Base-by-base conservation (phyloP, 2,329 filamentous ascomycete species). In the Plenodomus lindquistii region DNA sequence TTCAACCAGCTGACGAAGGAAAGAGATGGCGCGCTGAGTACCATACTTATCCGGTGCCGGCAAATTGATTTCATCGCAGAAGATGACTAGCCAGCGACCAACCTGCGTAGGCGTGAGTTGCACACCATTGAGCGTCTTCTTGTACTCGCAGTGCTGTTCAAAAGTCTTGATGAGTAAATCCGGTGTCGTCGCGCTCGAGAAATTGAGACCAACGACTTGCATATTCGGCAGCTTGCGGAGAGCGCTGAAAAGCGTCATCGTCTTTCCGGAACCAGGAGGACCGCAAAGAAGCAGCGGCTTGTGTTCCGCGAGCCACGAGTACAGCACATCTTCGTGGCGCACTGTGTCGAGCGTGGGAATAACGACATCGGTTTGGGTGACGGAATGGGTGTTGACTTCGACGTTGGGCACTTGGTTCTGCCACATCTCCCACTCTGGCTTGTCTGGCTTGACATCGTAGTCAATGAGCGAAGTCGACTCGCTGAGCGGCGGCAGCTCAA, bases 1-100 rank as follows among this genome's bases (percentile, higher is more conserved):
- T 73, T 99, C 94, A 40, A 99, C 92, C 54, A 99, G 85, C 72
- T 99, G 94, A 62, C 95, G 86, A 59, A 99, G 75, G 82, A 99
- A 99, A 5, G 94, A 95, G 57, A 99, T 99, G 27, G 94, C 94
- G 54, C 94, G 86, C 73, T 99, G 94, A 1, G 95, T 99, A 46
- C 92, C 93, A 71, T 99, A 99, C 65, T 91, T 93, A 76, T 99
- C 94, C 3, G 94, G 94, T 4, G 94, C 93, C 6, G 94, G 94
- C 79, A 99, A 81, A 74, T 99, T 99, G 77, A 99, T 99, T 73
- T 99, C 94, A 70, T 99, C 94, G 65, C 94, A 99, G 81, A 99
- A 99, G 54, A 99, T 85, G 38, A 99, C 93, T 31, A 99, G 82
- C 94, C 94, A 99, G 60, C 93, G 87, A 18, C 94, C 94, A 62